Conservation (phyloP, 345 rosid species). For the Gossypium australe region DNA sequence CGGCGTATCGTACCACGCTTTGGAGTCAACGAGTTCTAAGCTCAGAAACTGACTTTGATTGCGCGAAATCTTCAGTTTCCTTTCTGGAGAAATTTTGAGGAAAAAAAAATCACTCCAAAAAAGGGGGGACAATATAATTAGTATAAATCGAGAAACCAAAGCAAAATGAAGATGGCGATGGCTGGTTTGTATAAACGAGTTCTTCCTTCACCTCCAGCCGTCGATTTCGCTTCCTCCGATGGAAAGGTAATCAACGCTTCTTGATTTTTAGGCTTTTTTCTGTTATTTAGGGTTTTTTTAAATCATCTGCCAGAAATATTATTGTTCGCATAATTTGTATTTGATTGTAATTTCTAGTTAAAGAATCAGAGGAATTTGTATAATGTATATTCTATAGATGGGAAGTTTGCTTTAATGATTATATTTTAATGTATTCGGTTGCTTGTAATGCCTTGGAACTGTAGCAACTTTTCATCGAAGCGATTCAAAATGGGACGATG, state of each 20-base stretch:
- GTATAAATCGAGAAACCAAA: not conserved
- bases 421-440: not conserved
- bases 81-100: not conserved
- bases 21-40: not conserved
- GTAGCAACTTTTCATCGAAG: constrained; percentile 76
- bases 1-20: not conserved
- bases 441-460: constrained; percentile 3
- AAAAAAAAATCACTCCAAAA: not conserved
- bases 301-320: not conserved
- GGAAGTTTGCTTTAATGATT: not conserved
- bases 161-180: constrained; percentile 41
- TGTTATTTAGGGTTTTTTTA: not conserved
- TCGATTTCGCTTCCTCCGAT: constrained; percentile 73
- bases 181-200: constrained; percentile 60
- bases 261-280: not conserved
- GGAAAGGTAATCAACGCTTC: constrained; percentile 48
- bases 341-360: not conserved
- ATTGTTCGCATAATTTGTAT: not conserved
- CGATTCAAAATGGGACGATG: constrained; percentile 85
- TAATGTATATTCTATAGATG: not conserved
- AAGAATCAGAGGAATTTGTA: not conserved
- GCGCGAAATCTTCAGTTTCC: constrained; percentile 1
- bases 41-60: not conserved
- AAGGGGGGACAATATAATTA: not conserved
- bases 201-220: constrained; percentile 74